phyloP scores from a whole-genome alignment of 2,329 filamentous ascomycete species.

The Trichoderma oligosporum region DNA sequence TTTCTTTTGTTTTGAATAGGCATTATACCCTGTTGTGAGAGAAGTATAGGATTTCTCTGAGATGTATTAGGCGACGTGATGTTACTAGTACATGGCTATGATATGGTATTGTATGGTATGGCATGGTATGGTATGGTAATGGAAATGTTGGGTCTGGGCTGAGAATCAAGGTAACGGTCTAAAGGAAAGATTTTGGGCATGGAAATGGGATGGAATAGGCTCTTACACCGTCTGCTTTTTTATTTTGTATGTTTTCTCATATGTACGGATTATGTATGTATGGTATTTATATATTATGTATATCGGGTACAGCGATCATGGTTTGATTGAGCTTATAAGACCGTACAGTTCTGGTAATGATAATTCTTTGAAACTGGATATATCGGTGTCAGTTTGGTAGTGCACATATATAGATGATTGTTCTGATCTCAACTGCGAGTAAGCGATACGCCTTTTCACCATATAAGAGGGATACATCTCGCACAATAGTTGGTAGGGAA shows the following conservation, averaged over 20 bases:
- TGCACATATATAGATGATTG: too few species aligned
- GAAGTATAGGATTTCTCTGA: background rate
- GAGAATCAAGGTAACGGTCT: background rate
- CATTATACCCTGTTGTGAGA: conserved; percentile 21
- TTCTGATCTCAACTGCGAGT: too few species aligned
- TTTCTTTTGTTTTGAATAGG: conserved; percentile 16
- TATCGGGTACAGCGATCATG: background rate
- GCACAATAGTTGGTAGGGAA: too few species aligned
- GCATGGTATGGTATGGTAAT: conserved; percentile 1
- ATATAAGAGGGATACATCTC: too few species aligned
- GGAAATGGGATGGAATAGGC: background rate
- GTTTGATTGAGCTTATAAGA: background rate
- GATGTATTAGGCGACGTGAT: background rate
- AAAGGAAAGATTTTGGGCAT: background rate
- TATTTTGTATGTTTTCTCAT: background rate
- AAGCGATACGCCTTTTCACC: too few species aligned
- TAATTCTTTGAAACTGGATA: background rate
- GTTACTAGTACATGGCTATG: background rate
- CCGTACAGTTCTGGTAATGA: background rate
- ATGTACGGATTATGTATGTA: background rate
- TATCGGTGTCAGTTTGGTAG: too few species aligned
- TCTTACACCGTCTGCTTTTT: background rate
- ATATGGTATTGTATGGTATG: background rate
- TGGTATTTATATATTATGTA: too few species aligned
- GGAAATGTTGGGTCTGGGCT: background rate